Conservation (phyloP, 73 alveolate genomes). For the Paramecium primaurelia region DNA sequence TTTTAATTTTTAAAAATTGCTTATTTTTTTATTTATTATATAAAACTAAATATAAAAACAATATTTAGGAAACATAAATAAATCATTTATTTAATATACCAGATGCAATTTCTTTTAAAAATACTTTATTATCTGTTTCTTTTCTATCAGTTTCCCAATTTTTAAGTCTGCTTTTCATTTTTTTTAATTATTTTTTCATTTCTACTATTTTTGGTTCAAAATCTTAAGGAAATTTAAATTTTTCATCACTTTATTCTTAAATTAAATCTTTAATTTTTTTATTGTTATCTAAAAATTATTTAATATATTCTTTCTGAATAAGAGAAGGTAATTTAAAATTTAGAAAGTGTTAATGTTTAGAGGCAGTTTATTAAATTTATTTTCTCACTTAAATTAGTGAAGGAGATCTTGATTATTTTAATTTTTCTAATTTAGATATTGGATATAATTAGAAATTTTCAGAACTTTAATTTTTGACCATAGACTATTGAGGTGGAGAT, state of each 20-base stretch:
- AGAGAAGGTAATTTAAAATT: not conserved
- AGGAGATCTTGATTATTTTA: not conserved
- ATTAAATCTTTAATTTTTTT: not conserved
- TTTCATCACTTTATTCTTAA: not conserved
- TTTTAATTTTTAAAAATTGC: not conserved
- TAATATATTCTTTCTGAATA: not conserved
- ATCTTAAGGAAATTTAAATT: not conserved
- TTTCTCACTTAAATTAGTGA: not conserved
- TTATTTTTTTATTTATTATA: not conserved
- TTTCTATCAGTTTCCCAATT: not conserved
- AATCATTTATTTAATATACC: not conserved
- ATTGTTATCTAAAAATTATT: not conserved
- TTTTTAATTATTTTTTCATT: not conserved
- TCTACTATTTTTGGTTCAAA: slow-evolving; percentile 5
- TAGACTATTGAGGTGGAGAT: not conserved
- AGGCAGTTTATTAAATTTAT: not conserved
- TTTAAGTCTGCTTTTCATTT: not conserved
- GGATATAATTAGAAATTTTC: not conserved
- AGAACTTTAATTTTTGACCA: not conserved
- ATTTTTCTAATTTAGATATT: not conserved
- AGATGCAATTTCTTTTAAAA: not conserved
- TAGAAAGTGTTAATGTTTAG: not conserved
- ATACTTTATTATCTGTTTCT: not conserved
- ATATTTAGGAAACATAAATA: not conserved
- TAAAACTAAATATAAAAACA: not conserved